These are phyloP conservation scores for Recurvomyces mirabilis DNA, from an alignment of 495 filamentous ascomycete genomes.

Conservation along the genomic window DNA sequence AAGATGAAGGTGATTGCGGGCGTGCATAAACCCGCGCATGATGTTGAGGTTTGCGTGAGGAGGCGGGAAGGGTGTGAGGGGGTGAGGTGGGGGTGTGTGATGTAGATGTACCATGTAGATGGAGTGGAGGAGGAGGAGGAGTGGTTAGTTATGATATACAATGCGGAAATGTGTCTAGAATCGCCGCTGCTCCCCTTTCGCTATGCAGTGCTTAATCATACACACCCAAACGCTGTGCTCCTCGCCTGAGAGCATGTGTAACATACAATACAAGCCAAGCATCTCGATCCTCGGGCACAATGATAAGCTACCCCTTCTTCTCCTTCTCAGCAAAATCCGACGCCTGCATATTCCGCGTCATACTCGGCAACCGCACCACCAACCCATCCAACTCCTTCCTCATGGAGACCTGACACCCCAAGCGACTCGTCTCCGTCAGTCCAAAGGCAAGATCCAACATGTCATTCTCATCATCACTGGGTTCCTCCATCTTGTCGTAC, in stretches of 20 bases:
- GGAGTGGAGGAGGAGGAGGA: too few relatives aligned
- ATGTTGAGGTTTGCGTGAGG: conserved; percentile 19
- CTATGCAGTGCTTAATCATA: too few relatives aligned
- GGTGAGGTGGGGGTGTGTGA: conserved; percentile 13
- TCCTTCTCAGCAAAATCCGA: conserved; percentile 66
- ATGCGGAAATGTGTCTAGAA: too few relatives aligned
- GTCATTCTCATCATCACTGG: conserved; percentile 95
- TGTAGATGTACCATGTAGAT: too few relatives aligned
- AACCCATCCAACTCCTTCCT: conserved; percentile 77
- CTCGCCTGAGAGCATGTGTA: too few relatives aligned
- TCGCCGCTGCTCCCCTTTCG: too few relatives aligned
- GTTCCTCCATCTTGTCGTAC: conserved; percentile 81
- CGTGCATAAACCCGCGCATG: conserved; percentile 20
- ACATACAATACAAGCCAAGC: too few relatives aligned
- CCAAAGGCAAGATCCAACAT: conserved; percentile 97
- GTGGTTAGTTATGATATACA: too few relatives aligned
- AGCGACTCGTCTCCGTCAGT: conserved; percentile 85
- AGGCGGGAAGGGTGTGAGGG: conserved; percentile 13
- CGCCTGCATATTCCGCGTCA: conserved; percentile 93
- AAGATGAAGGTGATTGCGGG: conserved; percentile 2
- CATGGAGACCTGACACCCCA: conserved; percentile 94
- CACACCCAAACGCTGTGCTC: too few relatives aligned
- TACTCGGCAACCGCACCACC: conserved; percentile 57
- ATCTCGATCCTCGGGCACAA: too few relatives aligned
- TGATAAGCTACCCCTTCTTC: conserved; percentile 11